phyloP scores from a whole-genome alignment of 2,329 filamentous ascomycete species.

The Mollisiaceae sp. region DNA sequence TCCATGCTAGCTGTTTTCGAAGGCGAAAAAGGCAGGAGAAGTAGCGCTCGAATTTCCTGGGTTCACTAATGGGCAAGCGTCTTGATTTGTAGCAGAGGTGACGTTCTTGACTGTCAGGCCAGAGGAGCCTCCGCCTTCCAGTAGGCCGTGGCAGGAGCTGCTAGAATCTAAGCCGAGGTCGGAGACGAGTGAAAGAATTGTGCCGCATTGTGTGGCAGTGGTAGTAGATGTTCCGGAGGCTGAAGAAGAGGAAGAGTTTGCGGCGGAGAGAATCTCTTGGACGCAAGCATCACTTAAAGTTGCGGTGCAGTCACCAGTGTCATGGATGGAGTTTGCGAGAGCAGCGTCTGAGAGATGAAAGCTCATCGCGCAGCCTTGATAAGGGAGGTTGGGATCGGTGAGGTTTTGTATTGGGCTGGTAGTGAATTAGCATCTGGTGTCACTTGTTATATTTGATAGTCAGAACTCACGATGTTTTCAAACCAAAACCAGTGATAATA shows the following conservation, averaged over 20 bases:
- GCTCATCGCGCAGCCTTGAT: neutral
- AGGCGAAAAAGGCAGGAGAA: neutral
- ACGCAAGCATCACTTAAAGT: neutral
- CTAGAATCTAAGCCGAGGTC: neutral
- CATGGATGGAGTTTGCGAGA: neutral
- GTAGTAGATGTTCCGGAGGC: neutral
- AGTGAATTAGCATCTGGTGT: neutral
- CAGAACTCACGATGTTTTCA: neutral
- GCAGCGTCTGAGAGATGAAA: neutral
- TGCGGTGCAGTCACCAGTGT: neutral
- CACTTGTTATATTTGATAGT: neutral
- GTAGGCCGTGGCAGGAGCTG: neutral
- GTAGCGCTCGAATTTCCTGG: neutral
- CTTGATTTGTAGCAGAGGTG: neutral
- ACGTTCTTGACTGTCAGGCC: neutral
- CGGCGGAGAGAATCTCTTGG: neutral
- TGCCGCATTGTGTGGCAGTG: neutral
- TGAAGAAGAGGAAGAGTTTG: neutral
- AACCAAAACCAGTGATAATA: neutral
- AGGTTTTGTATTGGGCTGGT: neutral
- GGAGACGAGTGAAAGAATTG: neutral
- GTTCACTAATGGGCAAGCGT: neutral
- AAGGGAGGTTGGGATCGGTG: neutral
- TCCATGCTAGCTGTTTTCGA: neutral
- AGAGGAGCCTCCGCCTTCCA: neutral